Evolutionary conservation across 129 eudicot genomes (phyloP).

Genomic region (Saposhnikovia divaricata): DNA sequence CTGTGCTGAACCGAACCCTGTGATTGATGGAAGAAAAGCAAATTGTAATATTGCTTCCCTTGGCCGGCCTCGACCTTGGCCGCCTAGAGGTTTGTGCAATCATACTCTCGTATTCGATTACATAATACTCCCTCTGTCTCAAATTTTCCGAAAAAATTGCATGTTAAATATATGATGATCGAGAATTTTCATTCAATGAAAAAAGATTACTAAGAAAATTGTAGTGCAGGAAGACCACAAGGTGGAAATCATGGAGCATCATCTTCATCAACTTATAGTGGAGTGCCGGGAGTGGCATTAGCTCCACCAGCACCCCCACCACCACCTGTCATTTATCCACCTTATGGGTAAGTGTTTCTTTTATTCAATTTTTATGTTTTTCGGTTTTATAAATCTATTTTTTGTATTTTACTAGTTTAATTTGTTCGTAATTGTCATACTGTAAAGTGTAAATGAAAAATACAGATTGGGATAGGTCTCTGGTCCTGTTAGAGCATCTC

Average conservation of each 20-base stretch:
- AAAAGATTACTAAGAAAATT: neutral
- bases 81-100: conserved; percentile 51
- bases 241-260: conserved; percentile 21
- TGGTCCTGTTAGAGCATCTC: neutral
- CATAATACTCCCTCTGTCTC: neutral
- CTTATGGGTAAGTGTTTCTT: conserved; percentile 61
- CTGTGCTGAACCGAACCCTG: conserved; percentile 76
- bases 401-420: neutral
- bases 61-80: conserved; percentile 72
- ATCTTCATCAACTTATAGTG: conserved; percentile 58
- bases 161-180: neutral
- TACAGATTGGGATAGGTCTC: conserved; percentile 28
- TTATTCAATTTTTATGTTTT: neutral
- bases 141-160: too few species aligned
- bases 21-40: conserved; percentile 87
- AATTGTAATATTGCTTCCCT: conserved; percentile 88
- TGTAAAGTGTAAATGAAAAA: neutral
- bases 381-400: neutral
- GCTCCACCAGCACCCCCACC: conserved; percentile 57
- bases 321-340: conserved; percentile 76
- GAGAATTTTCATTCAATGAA: neutral
- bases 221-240: conserved; percentile 43
- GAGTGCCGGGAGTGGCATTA: conserved; percentile 33
- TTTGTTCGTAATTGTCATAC: neutral
- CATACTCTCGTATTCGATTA: neutral